Conservation (phyloP, 371 early-diverging fungal genomes). For the Lichtheimia ornata region DNA sequence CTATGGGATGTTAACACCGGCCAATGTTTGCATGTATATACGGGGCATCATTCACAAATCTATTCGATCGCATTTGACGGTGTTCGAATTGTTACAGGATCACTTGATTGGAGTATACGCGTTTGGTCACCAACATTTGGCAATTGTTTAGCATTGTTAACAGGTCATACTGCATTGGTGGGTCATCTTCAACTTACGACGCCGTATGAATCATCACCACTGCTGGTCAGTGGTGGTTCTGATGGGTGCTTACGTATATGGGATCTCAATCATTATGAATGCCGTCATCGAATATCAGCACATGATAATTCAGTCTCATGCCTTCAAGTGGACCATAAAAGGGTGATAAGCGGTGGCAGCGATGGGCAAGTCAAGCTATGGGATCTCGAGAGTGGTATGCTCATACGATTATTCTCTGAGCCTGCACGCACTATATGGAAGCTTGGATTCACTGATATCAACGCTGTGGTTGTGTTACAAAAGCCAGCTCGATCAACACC, state of each 20-base stretch:
- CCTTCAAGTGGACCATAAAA: conserved; percentile 75
- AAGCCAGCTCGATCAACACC: conserved; percentile 15
- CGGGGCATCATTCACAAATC: conserved; percentile 69
- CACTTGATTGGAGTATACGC: conserved; percentile 72
- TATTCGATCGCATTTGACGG: conserved; percentile 70
- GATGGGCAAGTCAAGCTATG: conserved; percentile 85
- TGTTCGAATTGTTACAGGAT: conserved; percentile 65
- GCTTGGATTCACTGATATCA: conserved; percentile 54
- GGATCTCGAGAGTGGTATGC: conserved; percentile 73
- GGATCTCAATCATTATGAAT: conserved; percentile 64
- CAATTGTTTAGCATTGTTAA: conserved; percentile 50
- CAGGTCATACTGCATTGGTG: conserved; percentile 84
- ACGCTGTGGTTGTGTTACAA: conserved; percentile 60
- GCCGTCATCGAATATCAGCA: conserved; percentile 69
- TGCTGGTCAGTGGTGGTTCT: conserved; percentile 81
- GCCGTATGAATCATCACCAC: conserved; percentile 57
- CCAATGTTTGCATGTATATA: conserved; percentile 58
- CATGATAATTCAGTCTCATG: conserved; percentile 85
- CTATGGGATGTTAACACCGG: conserved; percentile 84
- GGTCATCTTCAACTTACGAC: conserved; percentile 60
- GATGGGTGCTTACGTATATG: conserved; percentile 88
- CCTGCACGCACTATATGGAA: conserved; percentile 61
- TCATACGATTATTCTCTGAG: conserved; percentile 65
- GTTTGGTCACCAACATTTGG: conserved; percentile 69
- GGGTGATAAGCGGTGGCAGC: conserved; percentile 80